phyloP scores from a whole-genome alignment of 768 basidiomycete genomes.

The Mycena filopes region DNA sequence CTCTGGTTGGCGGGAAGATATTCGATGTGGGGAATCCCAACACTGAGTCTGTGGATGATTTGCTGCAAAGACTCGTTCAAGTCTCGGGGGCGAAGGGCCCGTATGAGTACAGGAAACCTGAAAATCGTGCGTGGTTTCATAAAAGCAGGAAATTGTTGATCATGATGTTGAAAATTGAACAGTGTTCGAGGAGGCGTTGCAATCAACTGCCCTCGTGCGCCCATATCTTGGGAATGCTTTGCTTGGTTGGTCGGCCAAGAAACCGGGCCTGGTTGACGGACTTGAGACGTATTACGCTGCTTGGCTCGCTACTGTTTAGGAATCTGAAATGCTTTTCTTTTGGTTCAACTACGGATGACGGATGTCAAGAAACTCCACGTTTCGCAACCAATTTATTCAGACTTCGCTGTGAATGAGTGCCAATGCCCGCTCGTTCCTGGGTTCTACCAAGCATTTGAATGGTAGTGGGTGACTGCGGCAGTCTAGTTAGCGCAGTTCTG shows the following conservation, averaged over 20 bases:
- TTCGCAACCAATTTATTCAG: no score
- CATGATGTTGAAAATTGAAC: not conserved
- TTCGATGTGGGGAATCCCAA: constrained; percentile 54
- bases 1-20: constrained; percentile 48
- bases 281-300: constrained; percentile 54
- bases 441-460: no score
- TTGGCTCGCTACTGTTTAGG: constrained; percentile 26
- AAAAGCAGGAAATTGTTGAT: no score
- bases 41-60: constrained; percentile 53
- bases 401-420: not conserved
- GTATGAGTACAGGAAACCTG: constrained; percentile 47
- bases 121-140: constrained; percentile 44
- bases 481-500: no score
- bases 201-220: constrained; percentile 44
- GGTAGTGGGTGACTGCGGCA: no score
- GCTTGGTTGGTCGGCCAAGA: constrained; percentile 56
- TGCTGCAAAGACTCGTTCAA: constrained; percentile 49
- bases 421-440: no score
- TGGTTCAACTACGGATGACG: no score
- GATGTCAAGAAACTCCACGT: no score
- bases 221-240: constrained; percentile 53
- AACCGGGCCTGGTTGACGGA: constrained; percentile 54
- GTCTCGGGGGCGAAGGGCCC: constrained; percentile 49
- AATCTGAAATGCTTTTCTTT: no score
- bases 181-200: constrained; percentile 51